phyloP scores from a whole-genome alignment of 2,329 filamentous ascomycete species.

The Phialophora tarda region DNA sequence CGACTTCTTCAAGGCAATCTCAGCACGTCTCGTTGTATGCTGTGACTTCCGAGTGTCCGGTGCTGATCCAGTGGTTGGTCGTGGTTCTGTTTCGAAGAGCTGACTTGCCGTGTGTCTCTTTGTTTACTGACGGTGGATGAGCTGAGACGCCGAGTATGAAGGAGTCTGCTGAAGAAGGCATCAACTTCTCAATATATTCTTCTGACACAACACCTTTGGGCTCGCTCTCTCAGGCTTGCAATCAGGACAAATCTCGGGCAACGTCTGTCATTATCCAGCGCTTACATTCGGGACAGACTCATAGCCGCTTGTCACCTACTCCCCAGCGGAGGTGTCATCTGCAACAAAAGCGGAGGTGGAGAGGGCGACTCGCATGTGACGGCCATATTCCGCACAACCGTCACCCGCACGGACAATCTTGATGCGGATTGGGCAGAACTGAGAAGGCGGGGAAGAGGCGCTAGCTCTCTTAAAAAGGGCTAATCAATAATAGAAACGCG shows the following conservation, averaged over 20 bases:
- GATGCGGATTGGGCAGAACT: not conserved
- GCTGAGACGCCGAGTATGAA: not conserved
- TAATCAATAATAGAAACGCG: not conserved
- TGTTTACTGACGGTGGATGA: not conserved
- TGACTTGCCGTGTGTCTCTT: not conserved
- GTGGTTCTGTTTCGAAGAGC: not conserved
- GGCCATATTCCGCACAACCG: not conserved
- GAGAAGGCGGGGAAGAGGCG: not conserved
- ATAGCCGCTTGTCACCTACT: too few relatives aligned
- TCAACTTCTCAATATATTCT: conserved; percentile 15
- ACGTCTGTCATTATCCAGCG: not conserved
- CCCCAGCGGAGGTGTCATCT: conserved; percentile 8
- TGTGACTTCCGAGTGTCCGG: too few relatives aligned
- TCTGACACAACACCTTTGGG: not conserved
- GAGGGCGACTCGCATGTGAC: not conserved
- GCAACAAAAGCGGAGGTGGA: not conserved
- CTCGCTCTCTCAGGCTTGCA: not conserved
- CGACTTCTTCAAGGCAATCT: not conserved
- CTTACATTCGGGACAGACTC: conserved; percentile 21
- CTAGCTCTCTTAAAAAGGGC: not conserved
- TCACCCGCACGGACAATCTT: not conserved
- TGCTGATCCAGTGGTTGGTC: not conserved
- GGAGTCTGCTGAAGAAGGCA: not conserved
- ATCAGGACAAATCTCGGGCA: conserved; percentile 22
- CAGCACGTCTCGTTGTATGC: not conserved